Percentiles rank a stretch among this genome's conserved stretches.
These are phyloP conservation scores for Hemileccinum rubropunctum DNA, from an alignment of 768 basidiomycete species.

Conservation along the genomic window DNA sequence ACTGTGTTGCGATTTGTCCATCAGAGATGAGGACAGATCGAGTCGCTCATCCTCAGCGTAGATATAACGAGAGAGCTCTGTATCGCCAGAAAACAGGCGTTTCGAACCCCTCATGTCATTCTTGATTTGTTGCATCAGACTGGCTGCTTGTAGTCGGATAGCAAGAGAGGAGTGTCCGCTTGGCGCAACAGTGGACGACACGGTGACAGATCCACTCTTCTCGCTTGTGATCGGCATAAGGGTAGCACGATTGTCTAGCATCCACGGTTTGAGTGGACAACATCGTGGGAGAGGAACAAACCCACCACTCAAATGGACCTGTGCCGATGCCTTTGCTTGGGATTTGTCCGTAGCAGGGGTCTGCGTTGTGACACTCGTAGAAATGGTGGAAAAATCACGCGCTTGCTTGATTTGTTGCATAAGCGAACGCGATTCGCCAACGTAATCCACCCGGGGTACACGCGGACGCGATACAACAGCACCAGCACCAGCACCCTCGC, in stretches of 20 bases:
- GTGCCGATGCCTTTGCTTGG: background rate
- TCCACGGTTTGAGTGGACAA: conserved; percentile 1
- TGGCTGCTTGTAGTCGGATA: conserved; percentile 75
- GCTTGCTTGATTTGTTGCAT: conserved; percentile 82
- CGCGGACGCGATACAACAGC: conserved; percentile 50
- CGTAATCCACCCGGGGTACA: conserved; percentile 59
- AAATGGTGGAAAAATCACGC: conserved; percentile 74
- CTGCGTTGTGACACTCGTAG: conserved; percentile 51
- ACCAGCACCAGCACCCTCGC: conserved; percentile 46
- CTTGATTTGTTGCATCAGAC: conserved; percentile 84
- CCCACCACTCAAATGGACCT: conserved; percentile 15
- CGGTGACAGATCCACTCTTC: conserved; percentile 22
- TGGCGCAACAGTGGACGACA: conserved; percentile 30
- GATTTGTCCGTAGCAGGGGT: conserved; percentile 17
- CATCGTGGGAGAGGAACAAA: background rate
- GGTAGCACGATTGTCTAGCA: conserved; percentile 9
- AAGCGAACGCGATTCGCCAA: conserved; percentile 71
- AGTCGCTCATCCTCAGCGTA: conserved; percentile 15
- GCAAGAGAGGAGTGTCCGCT: conserved; percentile 57
- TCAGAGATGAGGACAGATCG: conserved; percentile 11
- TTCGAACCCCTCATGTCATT: conserved; percentile 68
- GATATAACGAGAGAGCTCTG: conserved; percentile 47
- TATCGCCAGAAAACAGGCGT: conserved; percentile 67
- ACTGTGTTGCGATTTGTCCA: conserved; percentile 23
- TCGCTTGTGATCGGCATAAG: conserved; percentile 15